Evolutionary conservation across 441 rosid species (phyloP).

Genomic region (Viola pubescens): DNA sequence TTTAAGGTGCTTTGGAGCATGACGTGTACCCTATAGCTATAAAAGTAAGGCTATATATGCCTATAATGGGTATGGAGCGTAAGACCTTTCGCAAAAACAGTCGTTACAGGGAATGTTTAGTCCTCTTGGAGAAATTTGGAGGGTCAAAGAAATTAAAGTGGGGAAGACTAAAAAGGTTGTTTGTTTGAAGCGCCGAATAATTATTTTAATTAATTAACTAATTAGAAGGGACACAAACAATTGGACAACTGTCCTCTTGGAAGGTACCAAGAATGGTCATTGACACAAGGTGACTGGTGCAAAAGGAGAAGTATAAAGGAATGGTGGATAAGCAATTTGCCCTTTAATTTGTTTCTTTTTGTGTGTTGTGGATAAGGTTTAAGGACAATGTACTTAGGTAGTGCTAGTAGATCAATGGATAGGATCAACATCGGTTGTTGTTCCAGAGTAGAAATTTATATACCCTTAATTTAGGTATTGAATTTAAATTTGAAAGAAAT

Average conservation of each 20-base stretch:
- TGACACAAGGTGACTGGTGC: constrained; percentile 15
- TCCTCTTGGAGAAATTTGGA: not conserved
- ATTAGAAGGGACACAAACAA: constrained; percentile 3
- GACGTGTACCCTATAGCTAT: too few relatives aligned
- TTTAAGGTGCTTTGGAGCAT: too few relatives aligned
- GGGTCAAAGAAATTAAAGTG: not conserved
- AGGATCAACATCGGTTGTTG: too few relatives aligned
- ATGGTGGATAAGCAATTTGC: constrained; percentile 11
- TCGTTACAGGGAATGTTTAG: not conserved
- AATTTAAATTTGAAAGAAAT: too few relatives aligned
- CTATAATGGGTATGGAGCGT: too few relatives aligned
- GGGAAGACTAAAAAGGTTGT: not conserved
- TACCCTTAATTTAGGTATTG: too few relatives aligned
- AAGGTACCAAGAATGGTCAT: constrained; percentile 13
- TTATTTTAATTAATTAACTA: too few relatives aligned
- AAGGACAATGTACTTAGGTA: not conserved
- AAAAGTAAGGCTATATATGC: too few relatives aligned
- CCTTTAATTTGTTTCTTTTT: not conserved
- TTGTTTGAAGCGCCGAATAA: not conserved
- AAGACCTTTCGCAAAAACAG: too few relatives aligned
- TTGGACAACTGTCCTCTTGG: constrained; percentile 20
- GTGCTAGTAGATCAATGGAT: not conserved
- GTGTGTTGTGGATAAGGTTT: not conserved
- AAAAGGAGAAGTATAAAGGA: constrained; percentile 7
- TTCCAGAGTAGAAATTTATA: too few relatives aligned